A percentile compares a stretch with the other conserved stretches of the same genome.
Conservation (phyloP, 2,329 filamentous ascomycete genomes). For the Microsporum ferrugineum region DNA sequence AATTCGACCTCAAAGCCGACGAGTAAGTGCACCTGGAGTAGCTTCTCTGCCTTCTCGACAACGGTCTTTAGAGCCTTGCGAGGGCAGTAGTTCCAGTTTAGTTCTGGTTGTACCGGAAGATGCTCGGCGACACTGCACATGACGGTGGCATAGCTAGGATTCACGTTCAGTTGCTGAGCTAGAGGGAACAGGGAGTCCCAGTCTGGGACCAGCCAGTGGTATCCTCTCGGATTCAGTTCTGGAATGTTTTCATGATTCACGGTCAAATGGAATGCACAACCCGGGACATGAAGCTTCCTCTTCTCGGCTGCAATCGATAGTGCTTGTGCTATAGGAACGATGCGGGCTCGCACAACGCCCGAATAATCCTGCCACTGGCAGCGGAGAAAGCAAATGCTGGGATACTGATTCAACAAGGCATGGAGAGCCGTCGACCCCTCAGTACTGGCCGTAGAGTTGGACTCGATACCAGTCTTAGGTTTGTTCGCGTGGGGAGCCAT, state of each 20-base stretch:
- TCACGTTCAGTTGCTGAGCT: neutral
- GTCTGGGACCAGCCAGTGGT: slow-evolving; percentile 1
- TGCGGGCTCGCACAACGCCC: slow-evolving; percentile 1
- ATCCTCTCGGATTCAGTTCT: neutral
- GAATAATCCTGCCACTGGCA: slow-evolving; percentile 6
- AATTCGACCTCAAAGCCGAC: slow-evolving; percentile 4
- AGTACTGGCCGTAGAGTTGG: neutral
- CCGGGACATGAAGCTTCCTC: neutral
- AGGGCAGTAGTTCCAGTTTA: neutral
- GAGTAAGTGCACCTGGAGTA: neutral
- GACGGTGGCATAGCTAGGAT: neutral
- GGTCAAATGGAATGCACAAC: neutral
- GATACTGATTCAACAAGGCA: neutral
- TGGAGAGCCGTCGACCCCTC: neutral
- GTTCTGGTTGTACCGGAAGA: neutral
- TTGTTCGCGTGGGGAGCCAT: slow-evolving; percentile 1
- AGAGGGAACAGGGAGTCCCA: neutral
- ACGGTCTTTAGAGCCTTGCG: neutral
- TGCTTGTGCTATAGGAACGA: neutral
- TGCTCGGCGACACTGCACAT: neutral
- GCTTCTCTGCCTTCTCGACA: neutral
- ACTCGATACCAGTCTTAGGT: neutral
- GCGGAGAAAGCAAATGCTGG: neutral
- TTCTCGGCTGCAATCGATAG: neutral
- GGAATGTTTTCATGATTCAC: neutral